phyloP scores from a whole-genome alignment of 345 rosid genomes.

The Erodium maritimum region DNA sequence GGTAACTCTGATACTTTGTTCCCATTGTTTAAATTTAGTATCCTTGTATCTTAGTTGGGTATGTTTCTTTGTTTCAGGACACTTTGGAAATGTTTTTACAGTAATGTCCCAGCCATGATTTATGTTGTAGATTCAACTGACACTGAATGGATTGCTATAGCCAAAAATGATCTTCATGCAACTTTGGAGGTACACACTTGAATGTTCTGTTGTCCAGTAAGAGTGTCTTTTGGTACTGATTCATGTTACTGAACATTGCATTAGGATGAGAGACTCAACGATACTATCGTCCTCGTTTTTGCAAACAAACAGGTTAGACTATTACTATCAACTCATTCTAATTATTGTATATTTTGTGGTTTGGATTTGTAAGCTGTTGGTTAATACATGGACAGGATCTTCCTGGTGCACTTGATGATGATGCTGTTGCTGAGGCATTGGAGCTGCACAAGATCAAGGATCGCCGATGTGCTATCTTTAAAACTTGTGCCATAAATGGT shows the following conservation, averaged over 20 bases:
- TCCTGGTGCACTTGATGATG: conserved; percentile 13
- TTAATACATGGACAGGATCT: conserved; percentile 5
- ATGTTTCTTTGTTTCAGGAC: conserved; percentile 26
- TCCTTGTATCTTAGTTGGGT: background rate
- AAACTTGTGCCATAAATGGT: conserved; percentile 15
- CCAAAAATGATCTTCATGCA: conserved; percentile 55
- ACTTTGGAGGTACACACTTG: conserved; percentile 34
- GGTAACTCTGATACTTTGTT: conserved; percentile 19
- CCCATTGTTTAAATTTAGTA: too few relatives aligned
- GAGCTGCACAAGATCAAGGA: conserved; percentile 18
- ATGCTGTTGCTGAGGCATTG: conserved; percentile 15
- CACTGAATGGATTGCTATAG: conserved; percentile 35
- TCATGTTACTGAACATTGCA: background rate
- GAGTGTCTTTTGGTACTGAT: too few relatives aligned
- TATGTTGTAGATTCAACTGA: conserved; percentile 58
- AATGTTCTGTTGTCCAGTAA: too few relatives aligned
- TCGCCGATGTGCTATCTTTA: conserved; percentile 5
- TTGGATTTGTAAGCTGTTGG: too few relatives aligned
- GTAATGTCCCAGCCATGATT: conserved; percentile 30
- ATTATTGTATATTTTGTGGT: too few relatives aligned
- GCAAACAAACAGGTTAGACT: conserved; percentile 44
- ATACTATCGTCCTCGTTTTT: conserved; percentile 40
- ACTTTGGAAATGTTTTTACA: conserved; percentile 63
- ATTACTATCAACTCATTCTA: background rate
- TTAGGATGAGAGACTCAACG: conserved; percentile 47